Percentiles rank a stretch among this genome's conserved stretches.
phyloP scores from a whole-genome alignment of 768 basidiomycete species.

The Amanita brunnescens region DNA sequence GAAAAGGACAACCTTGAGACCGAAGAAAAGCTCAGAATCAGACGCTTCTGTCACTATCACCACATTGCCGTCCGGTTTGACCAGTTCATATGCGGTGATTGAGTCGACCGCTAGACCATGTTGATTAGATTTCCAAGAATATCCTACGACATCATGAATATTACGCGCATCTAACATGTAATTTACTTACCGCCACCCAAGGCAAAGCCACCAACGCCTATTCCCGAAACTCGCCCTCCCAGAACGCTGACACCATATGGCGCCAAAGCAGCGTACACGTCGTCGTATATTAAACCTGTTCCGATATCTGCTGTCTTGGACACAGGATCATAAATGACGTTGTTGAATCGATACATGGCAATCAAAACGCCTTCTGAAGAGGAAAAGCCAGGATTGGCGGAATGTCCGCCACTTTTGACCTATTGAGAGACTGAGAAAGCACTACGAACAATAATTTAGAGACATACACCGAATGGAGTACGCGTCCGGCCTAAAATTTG shows the following conservation, averaged over 20 bases:
- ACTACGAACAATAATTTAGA: not conserved
- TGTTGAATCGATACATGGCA: slow-evolving; percentile 29
- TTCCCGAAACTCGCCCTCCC: slow-evolving; percentile 38
- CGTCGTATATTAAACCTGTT: slow-evolving; percentile 39
- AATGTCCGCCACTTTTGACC: slow-evolving; percentile 46
- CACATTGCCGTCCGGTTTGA: slow-evolving; percentile 44
- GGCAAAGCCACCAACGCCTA: slow-evolving; percentile 39
- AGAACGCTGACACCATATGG: slow-evolving; percentile 35
- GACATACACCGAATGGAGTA: slow-evolving; percentile 1
- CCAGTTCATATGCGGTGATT: slow-evolving; percentile 44
- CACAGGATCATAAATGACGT: slow-evolving; percentile 24
- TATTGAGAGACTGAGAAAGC: slow-evolving; percentile 9
- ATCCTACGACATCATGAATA: slow-evolving; percentile 27
- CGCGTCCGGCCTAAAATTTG: not conserved
- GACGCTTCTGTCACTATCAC: slow-evolving; percentile 24
- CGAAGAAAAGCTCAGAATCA: slow-evolving; percentile 33
- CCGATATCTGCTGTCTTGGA: slow-evolving; percentile 23
- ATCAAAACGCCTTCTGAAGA: slow-evolving; percentile 44
- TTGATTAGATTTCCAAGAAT: slow-evolving; percentile 57
- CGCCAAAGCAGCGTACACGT: slow-evolving; percentile 34
- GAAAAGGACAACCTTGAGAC: slow-evolving; percentile 23
- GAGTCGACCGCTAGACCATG: slow-evolving; percentile 50
- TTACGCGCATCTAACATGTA: too few relatives aligned
- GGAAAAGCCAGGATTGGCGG: slow-evolving; percentile 36
- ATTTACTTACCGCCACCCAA: slow-evolving; percentile 35